Base-by-base conservation (phyloP, 192 early-diverging fungal species). In the Entomortierella parvispora region DNA sequence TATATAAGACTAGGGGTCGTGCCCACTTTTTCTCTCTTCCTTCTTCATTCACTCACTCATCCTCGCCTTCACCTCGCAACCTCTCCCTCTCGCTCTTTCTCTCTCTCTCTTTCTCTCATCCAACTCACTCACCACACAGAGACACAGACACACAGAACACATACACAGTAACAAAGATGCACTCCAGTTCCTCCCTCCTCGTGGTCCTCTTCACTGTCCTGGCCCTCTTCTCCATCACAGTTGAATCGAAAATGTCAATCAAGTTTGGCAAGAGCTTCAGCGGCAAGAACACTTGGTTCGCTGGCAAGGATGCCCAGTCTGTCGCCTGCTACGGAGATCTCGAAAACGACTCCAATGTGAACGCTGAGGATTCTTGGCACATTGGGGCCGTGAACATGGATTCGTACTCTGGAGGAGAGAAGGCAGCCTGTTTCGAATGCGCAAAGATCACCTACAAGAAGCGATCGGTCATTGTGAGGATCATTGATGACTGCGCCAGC, bases 311-410 rank as follows among this genome's bases (percentile, higher is more conserved):
- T 67, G 50, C 52, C 18, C 2, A 20, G 33, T 20, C 46, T 46
- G 46, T 46, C 42, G 71, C 71, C 48, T 76, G 71, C 64, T 76
- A 76, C 14, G 71, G 71, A 25, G 45, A 62, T 37, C 58, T 76
- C 46, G 6, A 46, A 14, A 57, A 67, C 71, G 48, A 76, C 37
- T 40, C 37, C 26, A 42, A 62, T 15, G 53, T 67, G 23, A 26
- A 67, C 23, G 71, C 59, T 34, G 6, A 62, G 34, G 71, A 76
- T 22, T 18, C 18, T 22, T 76, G 71, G 71, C 71, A 76, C 65
- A 68, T 76, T 47, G 71, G 42, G 22, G 71, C 71, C 8, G 53
- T 76, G 14, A 34, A 56, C 28, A 28, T 66, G 20, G n/a, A 45
- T 1, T 20, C 26, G 12, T 67, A 50, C 37, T 44, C 14, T 5